Conservation (phyloP, 2,329 filamentous ascomycete genomes). For the Didymella exigua region DNA sequence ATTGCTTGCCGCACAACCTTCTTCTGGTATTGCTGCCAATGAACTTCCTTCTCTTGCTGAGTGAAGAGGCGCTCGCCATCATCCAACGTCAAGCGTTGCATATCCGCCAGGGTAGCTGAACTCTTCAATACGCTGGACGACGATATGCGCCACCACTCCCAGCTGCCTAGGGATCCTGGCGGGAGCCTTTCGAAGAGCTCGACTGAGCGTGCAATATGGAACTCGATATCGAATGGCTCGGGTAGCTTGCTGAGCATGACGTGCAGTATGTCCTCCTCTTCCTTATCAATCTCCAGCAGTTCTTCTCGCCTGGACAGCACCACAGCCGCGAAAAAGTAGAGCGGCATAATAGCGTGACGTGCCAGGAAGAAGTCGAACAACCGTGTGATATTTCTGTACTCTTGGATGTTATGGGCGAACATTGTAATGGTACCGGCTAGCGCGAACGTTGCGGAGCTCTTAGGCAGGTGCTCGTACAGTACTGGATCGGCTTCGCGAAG, state of each 20-base stretch:
- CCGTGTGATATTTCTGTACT: slow-evolving; percentile 84
- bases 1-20: slow-evolving; percentile 54
- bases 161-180: slow-evolving; percentile 68
- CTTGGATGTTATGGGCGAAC: slow-evolving; percentile 94
- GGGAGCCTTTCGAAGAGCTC: slow-evolving; percentile 69
- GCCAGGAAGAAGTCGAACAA: slow-evolving; percentile 93
- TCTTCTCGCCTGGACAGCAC: slow-evolving; percentile 80
- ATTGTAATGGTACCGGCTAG: slow-evolving; percentile 92
- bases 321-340: slow-evolving; percentile 84
- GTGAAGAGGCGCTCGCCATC: slow-evolving; percentile 73
- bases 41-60: slow-evolving; percentile 74
- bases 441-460: slow-evolving; percentile 87
- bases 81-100: slow-evolving; percentile 62
- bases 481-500: slow-evolving; percentile 72
- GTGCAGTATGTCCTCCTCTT: slow-evolving; percentile 86
- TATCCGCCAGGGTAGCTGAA: slow-evolving; percentile 59
- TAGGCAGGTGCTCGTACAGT: slow-evolving; percentile 76
- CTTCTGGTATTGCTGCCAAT: slow-evolving; percentile 61
- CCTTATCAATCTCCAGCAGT: slow-evolving; percentile 79
- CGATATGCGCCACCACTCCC: slow-evolving; percentile 75
- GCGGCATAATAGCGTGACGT: slow-evolving; percentile 80
- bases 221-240: slow-evolving; percentile 77
- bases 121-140: slow-evolving; percentile 84
- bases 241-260: slow-evolving; percentile 87
- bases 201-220: slow-evolving; percentile 70